Base-by-base conservation (phyloP, 208 protist species). In the Leishmania gerbilli region DNA sequence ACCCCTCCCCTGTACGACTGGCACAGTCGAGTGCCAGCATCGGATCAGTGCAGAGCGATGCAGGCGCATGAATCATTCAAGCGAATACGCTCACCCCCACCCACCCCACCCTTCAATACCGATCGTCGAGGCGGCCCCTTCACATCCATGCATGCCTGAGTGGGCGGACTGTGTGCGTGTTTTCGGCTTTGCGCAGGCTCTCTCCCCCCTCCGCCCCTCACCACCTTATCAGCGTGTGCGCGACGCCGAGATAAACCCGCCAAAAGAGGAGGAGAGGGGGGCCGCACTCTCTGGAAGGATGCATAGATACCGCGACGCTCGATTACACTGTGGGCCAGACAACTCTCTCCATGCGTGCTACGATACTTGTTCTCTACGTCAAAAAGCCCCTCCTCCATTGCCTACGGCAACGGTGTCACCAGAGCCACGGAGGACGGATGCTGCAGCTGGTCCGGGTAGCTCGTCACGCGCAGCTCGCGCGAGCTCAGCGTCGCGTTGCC, bases 401-500 rank as follows among this genome's bases (percentile, higher is more conserved):
- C 69, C 27, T 55, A 74, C 45, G 81, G 83, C 42, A 95, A 55
- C n/a, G 69, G 86, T 27, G 55, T 86, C n/a, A 93, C 87, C 42
- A 86, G 76, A 5, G 92, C 80, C 55, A 80, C 76, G 5, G 81
- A 80, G 1, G 80, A 88, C 15, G 94, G 94, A 11, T 87, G 68
- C 62, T 95, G 89, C 9, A 97, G 84, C 27, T 60, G 81, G 17
- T 92, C 77, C 19, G 87, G 85, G 51, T 87, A 80, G 55, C 77
- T 74, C 31, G 88, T 95, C 45, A 97, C 89, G 40, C 92, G 91
- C 77, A 97, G 84, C 83, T 97, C 94, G 37, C 94, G 85, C 42
- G 88, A 87, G 77, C 85, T 91, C 55, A 95, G 74, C 40, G 89
- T 88, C 6, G 88, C 86, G 51, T 77, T 84, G 6, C 84, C 92